A percentile compares a stretch with the other conserved stretches of the same genome.
Conservation (phyloP, 257 asterid genomes). For the Solanum stenotomum region DNA sequence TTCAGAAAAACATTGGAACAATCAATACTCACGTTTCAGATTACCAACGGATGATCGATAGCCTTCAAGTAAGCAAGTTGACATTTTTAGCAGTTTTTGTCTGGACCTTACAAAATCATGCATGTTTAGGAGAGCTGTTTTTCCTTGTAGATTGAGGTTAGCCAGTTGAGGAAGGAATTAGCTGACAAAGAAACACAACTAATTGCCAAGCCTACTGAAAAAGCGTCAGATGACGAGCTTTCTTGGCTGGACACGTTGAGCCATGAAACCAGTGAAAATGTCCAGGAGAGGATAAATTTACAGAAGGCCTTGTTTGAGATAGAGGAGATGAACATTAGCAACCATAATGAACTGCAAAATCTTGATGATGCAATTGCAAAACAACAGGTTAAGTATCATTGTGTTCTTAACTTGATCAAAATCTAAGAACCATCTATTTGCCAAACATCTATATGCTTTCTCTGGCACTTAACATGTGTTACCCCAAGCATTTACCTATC, state of each 20-base stretch:
- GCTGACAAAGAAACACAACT: conserved; percentile 83
- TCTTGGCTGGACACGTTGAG: conserved; percentile 69
- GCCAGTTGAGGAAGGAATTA: conserved; percentile 69
- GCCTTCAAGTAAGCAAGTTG: conserved; percentile 40
- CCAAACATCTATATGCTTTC: neutral
- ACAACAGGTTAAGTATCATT: conserved; percentile 48
- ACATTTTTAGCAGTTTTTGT: conserved; percentile 1
- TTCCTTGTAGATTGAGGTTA: conserved; percentile 63
- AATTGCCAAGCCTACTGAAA: conserved; percentile 67
- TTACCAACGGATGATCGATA: conserved; percentile 89
- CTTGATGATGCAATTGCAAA: conserved; percentile 82
- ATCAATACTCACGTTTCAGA: conserved; percentile 75
- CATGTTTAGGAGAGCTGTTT: neutral
- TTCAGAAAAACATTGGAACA: conserved; percentile 85
- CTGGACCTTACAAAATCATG: neutral
- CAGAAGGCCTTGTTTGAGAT: conserved; percentile 88
- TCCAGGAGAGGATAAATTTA: conserved; percentile 87
- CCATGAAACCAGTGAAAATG: conserved; percentile 91
- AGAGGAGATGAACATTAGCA: conserved; percentile 87
- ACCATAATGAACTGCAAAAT: conserved; percentile 74
- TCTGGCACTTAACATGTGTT: neutral
- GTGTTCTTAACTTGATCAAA: neutral
- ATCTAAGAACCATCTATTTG: neutral
- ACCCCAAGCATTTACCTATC: neutral
- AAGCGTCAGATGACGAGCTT: conserved; percentile 54